Evolutionary conservation across 176 grass and related monocot species (phyloP), one percentile per base, ranked within the genome.

Genomic region (Oryza meridionalis): DNA sequence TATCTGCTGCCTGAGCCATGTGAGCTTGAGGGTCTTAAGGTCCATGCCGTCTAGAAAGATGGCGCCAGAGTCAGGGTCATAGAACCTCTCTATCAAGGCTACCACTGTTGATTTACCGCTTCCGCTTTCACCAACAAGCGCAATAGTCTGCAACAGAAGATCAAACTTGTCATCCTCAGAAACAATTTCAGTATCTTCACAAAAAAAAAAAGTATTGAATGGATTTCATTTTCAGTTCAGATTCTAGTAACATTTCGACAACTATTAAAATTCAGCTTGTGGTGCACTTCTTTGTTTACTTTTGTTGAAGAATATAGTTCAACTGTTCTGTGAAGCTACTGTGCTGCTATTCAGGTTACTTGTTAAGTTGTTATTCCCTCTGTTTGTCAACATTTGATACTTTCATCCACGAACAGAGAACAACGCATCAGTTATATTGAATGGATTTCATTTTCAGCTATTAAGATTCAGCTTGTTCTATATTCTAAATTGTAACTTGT

Each of bases 41-140:
- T 91, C 73, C 31, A 81, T 68, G 6, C 86, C 90, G 9, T 95
- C 93, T 17, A 95, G 55, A 7, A 87, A 76, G 50, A 95, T 85
- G 12, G 67, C 25, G 47, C 93, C 93, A 4, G 67, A 82, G n/a
- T 88, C 76, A 3, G 93, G 90, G 64, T 92, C 93, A 15, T 95
- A 95, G 73, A 95, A 95, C 72, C 93, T 95, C 77, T 92, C 90
- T 8, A 95, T 78, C 59, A 95, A 87, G 6, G 88, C 79, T 49
- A 95, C 87, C n/a, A 95, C 88, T 1, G 93, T 92, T 4, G 93
- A 95, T 86, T 95, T 95, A 31, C 93, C 93, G 22, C 90, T 87
- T 65, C 93, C 93, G n/a, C 93, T 95, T 75, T 95, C 88, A 45
- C 93, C 93, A 2, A 95, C 90, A 37, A 95, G 86, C 38, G 93